A percentile compares a stretch with the other conserved stretches of the same genome.
Evolutionary conservation across 2,329 filamentous ascomycete genomes (phyloP).

Genomic region (Colletotrichum abscissum): DNA sequence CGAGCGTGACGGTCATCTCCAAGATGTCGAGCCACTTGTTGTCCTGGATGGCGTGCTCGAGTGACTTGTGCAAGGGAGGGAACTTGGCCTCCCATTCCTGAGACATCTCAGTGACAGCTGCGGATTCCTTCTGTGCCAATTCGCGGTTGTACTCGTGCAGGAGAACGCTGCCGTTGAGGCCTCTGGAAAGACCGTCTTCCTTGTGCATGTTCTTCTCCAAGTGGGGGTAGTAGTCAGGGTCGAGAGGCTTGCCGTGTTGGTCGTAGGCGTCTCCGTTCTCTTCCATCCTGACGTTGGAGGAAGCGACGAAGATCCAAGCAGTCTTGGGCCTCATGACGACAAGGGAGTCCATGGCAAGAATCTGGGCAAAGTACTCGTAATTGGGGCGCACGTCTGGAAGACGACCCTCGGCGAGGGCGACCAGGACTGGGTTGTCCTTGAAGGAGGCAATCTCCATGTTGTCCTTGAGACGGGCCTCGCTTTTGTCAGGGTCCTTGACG

Average conservation of each 20-base stretch:
- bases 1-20: conserved; percentile 71
- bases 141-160: conserved; percentile 69
- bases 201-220: conserved; percentile 66
- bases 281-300: conserved; percentile 61
- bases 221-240: conserved; percentile 64
- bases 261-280: conserved; percentile 55
- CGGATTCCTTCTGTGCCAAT: conserved; percentile 66
- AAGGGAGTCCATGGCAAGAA: conserved; percentile 63
- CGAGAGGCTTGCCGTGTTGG: conserved; percentile 55
- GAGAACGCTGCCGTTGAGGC: conserved; percentile 61
- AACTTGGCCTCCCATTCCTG: conserved; percentile 69
- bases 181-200: conserved; percentile 60
- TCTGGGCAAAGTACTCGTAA: conserved; percentile 70
- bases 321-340: conserved; percentile 68
- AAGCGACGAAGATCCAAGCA: conserved; percentile 70
- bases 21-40: conserved; percentile 67
- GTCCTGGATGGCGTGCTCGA: conserved; percentile 60
- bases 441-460: conserved; percentile 63
- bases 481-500: conserved; percentile 62
- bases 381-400: conserved; percentile 70
- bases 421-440: conserved; percentile 73
- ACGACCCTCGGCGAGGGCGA: conserved; percentile 67
- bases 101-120: conserved; percentile 63
- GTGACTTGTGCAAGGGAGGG: conserved; percentile 64
- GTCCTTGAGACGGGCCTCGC: conserved; percentile 60